Conservation (phyloP, 2,329 filamentous ascomycete genomes). For the Domatiomyces catenatus region DNA sequence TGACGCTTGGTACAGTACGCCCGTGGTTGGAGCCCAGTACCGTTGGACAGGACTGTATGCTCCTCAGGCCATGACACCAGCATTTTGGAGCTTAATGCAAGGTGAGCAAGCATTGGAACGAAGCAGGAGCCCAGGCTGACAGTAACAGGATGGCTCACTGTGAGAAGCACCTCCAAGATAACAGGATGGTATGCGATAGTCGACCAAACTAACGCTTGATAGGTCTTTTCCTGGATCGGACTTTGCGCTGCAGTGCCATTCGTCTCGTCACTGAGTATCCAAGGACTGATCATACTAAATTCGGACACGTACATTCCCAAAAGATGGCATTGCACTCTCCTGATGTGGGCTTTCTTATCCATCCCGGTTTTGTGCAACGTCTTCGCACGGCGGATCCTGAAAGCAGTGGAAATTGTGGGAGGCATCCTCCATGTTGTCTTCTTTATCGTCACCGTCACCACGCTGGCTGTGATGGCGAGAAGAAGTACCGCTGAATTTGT, state of each 20-base stretch:
- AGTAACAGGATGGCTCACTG: background rate
- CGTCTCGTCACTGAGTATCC: conserved; percentile 20
- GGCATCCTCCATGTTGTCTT: conserved; percentile 21
- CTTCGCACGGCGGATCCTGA: conserved; percentile 20
- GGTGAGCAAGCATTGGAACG: conserved; percentile 27
- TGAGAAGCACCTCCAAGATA: conserved; percentile 27
- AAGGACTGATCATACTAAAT: conserved; percentile 26
- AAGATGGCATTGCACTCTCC: conserved; percentile 36
- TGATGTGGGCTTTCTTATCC: conserved; percentile 23
- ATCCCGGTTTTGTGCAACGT: conserved; percentile 24
- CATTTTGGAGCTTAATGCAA: background rate
- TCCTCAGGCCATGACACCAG: background rate
- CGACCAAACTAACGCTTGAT: conserved; percentile 9
- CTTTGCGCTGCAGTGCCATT: conserved; percentile 21
- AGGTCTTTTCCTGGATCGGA: conserved; percentile 24
- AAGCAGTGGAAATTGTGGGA: conserved; percentile 18
- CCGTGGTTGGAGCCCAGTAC: conserved; percentile 34
- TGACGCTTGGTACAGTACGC: conserved; percentile 7
- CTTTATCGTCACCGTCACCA: conserved; percentile 24
- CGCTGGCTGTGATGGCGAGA: conserved; percentile 21
- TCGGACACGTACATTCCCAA: conserved; percentile 24
- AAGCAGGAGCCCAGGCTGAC: conserved; percentile 36
- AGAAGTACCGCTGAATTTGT: conserved; percentile 24
- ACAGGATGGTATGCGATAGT: conserved; percentile 24
- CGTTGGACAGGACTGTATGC: conserved; percentile 3